Evolutionary conservation across 495 filamentous ascomycete species (phyloP), one percentile per base, ranked within the genome.

Genomic region (Neurospora sublineolata): DNA sequence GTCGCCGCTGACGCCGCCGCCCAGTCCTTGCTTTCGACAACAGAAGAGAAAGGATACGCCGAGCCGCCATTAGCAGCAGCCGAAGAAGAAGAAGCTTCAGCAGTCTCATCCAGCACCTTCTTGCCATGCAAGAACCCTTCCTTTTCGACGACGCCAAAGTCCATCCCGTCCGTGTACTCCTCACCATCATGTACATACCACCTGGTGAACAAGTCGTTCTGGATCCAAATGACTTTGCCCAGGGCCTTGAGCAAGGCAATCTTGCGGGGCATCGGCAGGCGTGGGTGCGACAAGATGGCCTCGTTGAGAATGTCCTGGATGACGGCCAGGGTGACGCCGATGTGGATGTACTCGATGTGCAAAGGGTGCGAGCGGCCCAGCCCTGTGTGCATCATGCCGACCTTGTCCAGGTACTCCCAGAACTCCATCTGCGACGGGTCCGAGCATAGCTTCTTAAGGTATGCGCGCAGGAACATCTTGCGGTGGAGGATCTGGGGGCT

Each of bases 401-500:
- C 91, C 80, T 92, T 93, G 79, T 92, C 88, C 41, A 93, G 79
- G 77, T 93, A 93, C 72, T 91, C 85, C 90, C 90, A 93, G 76
- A 92, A 93, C 69, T 91, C 89, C 84, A 90, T 88, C 73, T 86
- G 87, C 42, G 86, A 87, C 0, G 90, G 90, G 75, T 93, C 90
- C 14, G 87, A 88, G 77, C 90, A 91, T 12, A 93, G 77, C 76
- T 89, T 90, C 60, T 83, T 86, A 38, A 93, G 81, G 72, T 93
- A 93, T 71, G 87, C 90, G 10, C 89, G 83, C 27, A 93, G 81
- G 78, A 93, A 93, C 84, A 89, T 89, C 81, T 93, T 93, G 72
- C 91, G 88, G 69, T 92, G 89, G 73, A 87, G 77, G 74, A 93
- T 92, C 75, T 92, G 89, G 3, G 90, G 90, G 71, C 86, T 87